Base-by-base conservation (phyloP, 2,329 filamentous ascomycete genomes). In the Verticillium nubilum region DNA sequence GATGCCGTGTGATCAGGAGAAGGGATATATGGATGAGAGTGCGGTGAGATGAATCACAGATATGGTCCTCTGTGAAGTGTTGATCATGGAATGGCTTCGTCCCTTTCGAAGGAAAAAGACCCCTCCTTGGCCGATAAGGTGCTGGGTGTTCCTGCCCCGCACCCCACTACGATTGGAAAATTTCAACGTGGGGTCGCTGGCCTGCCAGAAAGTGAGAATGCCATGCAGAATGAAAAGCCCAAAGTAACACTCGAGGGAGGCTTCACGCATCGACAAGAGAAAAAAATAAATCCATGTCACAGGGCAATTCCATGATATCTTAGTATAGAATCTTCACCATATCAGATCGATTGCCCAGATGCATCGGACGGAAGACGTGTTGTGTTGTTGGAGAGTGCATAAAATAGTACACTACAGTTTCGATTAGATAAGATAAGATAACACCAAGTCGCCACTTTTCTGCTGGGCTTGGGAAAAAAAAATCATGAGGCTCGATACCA, bases 101-200 rank as follows among this genome's bases (percentile, higher is more conserved):
- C 42, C n/a, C n/a, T n/a, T 19, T 23, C 13, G 42, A 56, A 37
- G 29, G n/a, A n/a, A 37, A 56, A 26, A 13, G 54, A 47, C 42
- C 42, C 42, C 42, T 47, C 42, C 42, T 47, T 47, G n/a, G 19
- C 42, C 19, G 42, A 47, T 47, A 47, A 12, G 42, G 42, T 23
- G 17, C 42, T 47, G 42, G 42, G 42, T 35, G 35, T 17, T n/a
- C 13, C 19, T 56, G 54, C 54, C 54, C 54, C 54, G 54, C 54
- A 31, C 54, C 54, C 54, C 54, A 56, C 54, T 27, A 35, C 33
- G 54, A 56, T 56, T 56, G 42, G 42, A 47, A 47, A 47, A 47
- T 56, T 56, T 56, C 54, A 25, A 47, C 47, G 33, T 47, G 54
- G 54, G 54, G 42, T 47, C 42, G 42, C n/a, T 3, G 17, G n/a